Percentiles rank a stretch among this genome's conserved stretches.
Evolutionary conservation across 2,329 filamentous ascomycete genomes (phyloP).

Genomic region (Oidium heveae): DNA sequence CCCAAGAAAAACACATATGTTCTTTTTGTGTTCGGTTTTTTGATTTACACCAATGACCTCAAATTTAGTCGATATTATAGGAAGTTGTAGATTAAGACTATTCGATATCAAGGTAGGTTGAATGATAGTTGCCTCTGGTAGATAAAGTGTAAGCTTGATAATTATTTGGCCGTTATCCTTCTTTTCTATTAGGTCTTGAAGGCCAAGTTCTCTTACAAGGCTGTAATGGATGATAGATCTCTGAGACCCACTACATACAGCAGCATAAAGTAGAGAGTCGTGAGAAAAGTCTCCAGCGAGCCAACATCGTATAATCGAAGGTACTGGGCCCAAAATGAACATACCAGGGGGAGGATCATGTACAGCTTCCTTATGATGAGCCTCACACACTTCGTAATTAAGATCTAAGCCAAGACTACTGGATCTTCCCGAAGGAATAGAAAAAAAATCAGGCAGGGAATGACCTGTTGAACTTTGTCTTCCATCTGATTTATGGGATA

Average conservation of each 20-base stretch:
- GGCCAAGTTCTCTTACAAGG: conserved; percentile 48
- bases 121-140: conserved; percentile 70
- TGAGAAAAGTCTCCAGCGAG: conserved; percentile 77
- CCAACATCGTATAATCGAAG: conserved; percentile 91
- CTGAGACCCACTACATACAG: conserved; percentile 77
- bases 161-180: conserved; percentile 39
- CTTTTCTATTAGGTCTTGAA: conserved; percentile 38
- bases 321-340: conserved; percentile 67
- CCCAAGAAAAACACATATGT: conserved; percentile 68
- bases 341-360: conserved; percentile 60
- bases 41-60: conserved; percentile 38
- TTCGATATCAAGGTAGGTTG: conserved; percentile 47
- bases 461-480: conserved; percentile 83
- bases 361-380: conserved; percentile 33
- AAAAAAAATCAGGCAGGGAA: conserved; percentile 44
- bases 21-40: conserved; percentile 26
- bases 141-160: conserved; percentile 59
- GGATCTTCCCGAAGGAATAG: conserved; percentile 45
- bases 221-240: conserved; percentile 58
- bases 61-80: conserved; percentile 58
- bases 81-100: conserved; percentile 55
- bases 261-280: conserved; percentile 68
- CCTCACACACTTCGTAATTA: conserved; percentile 32
- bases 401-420: conserved; percentile 75
- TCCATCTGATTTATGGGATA: conserved; percentile 90